A percentile compares a stretch with the other conserved stretches of the same genome.
Evolutionary conservation across 345 rosid species (phyloP).

Genomic region (Salix viminalis): DNA sequence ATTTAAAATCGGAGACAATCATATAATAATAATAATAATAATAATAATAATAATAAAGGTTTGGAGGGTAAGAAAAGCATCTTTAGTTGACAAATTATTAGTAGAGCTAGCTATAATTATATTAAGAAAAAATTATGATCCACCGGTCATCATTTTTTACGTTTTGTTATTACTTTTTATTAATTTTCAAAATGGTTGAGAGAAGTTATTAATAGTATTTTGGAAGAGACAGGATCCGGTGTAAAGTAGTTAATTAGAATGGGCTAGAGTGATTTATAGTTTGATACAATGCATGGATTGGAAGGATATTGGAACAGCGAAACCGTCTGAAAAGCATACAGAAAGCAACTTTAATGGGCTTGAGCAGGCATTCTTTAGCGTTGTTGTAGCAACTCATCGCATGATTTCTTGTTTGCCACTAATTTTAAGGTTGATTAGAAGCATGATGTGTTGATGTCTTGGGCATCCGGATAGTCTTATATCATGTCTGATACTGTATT

Average conservation of each 20-base stretch:
- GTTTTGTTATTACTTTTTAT: no score
- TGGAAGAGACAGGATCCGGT: no score
- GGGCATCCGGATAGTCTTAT: neutral
- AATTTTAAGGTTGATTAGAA: neutral
- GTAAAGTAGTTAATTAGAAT: neutral
- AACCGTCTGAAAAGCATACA: neutral
- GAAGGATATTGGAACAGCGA: neutral
- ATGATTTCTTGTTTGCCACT: constrained; percentile 11
- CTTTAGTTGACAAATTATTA: no score
- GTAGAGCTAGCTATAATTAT: no score
- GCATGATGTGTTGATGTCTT: neutral
- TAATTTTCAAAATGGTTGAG: no score
- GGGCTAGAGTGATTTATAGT: neutral
- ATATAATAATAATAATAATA: no score
- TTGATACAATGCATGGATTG: neutral
- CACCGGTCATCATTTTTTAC: neutral
- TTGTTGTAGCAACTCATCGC: constrained; percentile 1
- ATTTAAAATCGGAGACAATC: neutral
- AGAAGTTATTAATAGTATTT: no score
- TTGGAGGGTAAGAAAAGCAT: neutral
- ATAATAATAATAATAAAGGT: neutral
- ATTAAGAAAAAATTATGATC: neutral
- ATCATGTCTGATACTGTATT: no score
- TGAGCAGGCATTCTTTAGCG: neutral
- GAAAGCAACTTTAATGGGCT: neutral